phyloP scores from a whole-genome alignment of 2,329 filamentous ascomycete species.

The Xylariaceae sp. region DNA sequence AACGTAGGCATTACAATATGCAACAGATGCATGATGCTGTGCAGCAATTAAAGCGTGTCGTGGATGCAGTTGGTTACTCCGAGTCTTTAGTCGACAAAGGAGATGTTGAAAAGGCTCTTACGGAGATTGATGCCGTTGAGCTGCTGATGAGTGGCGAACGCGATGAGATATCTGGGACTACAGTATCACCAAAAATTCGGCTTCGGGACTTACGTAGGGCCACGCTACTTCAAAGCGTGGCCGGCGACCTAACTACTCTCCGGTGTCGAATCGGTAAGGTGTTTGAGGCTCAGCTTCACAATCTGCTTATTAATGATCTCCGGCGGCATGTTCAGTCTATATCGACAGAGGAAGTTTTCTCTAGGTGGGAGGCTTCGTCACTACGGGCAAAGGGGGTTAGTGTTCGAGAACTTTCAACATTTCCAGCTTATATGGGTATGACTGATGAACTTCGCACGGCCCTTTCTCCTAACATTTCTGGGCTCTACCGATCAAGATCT shows the following conservation, averaged over 20 bases:
- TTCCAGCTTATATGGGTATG: conserved; percentile 79
- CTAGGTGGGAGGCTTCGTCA: conserved; percentile 81
- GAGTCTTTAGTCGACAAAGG: conserved; percentile 82
- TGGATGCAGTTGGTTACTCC: conserved; percentile 74
- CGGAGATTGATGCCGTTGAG: conserved; percentile 78
- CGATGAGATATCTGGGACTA: conserved; percentile 42
- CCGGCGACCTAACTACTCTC: conserved; percentile 75
- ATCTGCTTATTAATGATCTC: conserved; percentile 79
- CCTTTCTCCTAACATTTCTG: conserved; percentile 72
- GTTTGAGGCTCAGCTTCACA: conserved; percentile 81
- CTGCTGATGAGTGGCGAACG: conserved; percentile 75
- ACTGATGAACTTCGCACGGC: conserved; percentile 72
- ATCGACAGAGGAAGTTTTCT: conserved; percentile 73
- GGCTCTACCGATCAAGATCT: conserved; percentile 78
- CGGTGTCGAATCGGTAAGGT: conserved; percentile 82
- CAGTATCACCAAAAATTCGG: conserved; percentile 1
- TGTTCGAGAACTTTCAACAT: conserved; percentile 67
- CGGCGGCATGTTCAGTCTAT: conserved; percentile 77
- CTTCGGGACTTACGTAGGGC: conserved; percentile 58
- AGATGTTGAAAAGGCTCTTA: conserved; percentile 78
- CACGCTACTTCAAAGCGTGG: conserved; percentile 79
- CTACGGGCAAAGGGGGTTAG: conserved; percentile 72
- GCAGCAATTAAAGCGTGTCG: conserved; percentile 78
- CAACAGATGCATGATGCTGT: conserved; percentile 81
- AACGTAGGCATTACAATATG: conserved; percentile 81